Evolutionary conservation across 1,284 basidiomycete species (phyloP).

Genomic region (Thecaphora frezii): DNA sequence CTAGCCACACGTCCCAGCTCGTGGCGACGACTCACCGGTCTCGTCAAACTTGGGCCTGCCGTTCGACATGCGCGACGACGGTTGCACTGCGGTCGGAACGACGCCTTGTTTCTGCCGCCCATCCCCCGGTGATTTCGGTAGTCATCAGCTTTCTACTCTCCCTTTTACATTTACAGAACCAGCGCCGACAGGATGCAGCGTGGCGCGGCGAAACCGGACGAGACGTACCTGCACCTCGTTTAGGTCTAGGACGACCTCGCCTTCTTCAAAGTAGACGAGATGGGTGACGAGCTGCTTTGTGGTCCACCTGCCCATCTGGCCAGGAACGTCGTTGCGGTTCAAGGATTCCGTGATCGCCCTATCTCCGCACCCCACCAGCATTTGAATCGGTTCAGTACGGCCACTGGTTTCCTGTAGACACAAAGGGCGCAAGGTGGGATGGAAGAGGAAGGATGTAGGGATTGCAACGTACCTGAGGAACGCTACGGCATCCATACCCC

Average conservation of each 20-base stretch:
- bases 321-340: constrained; percentile 61
- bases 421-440: not conserved
- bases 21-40: constrained; percentile 6
- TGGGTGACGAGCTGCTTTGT: constrained; percentile 69
- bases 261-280: constrained; percentile 59
- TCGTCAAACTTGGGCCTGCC: constrained; percentile 32
- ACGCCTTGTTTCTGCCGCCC: constrained; percentile 8
- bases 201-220: not conserved
- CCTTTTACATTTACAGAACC: no score
- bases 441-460: not conserved
- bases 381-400: no score
- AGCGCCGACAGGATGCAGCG: not conserved
- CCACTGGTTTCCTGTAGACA: no score
- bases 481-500: constrained; percentile 78
- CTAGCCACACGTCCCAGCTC: no score
- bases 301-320: constrained; percentile 19
- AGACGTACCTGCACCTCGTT: constrained; percentile 3
- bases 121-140: no score
- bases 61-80: constrained; percentile 8
- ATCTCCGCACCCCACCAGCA: constrained; percentile 13
- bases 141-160: no score
- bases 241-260: constrained; percentile 15
- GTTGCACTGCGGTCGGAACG: constrained; percentile 5
- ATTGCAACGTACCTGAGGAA: constrained; percentile 69
- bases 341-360: constrained; percentile 74